A percentile compares a stretch with the other conserved stretches of the same genome.
These are phyloP conservation scores for Scheffersomyces ergatensis DNA, from an alignment of 805 yeast genomes.

Conservation along the genomic window DNA sequence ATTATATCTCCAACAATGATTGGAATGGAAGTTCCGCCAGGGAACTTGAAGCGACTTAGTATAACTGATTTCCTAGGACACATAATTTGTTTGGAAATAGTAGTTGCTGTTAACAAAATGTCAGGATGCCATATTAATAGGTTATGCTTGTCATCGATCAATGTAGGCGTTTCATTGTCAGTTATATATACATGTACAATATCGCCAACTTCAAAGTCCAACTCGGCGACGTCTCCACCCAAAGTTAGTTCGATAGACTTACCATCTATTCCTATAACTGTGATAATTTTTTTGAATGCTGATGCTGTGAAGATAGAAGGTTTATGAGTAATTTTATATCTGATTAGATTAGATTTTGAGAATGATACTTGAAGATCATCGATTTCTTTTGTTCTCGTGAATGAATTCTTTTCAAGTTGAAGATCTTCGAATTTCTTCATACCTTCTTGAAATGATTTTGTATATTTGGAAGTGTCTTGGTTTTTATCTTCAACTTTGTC, in stretches of 20 bases:
- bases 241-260: slow-evolving; percentile 34
- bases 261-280: slow-evolving; percentile 24
- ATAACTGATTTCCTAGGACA: slow-evolving; percentile 76
- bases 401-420: slow-evolving; percentile 3
- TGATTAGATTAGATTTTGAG: slow-evolving; percentile 41
- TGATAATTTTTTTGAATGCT: slow-evolving; percentile 13
- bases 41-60: slow-evolving; percentile 51
- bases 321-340: slow-evolving; percentile 42
- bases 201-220: slow-evolving; percentile 50
- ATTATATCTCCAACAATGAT: slow-evolving; percentile 79
- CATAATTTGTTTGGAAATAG: slow-evolving; percentile 68
- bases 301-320: not conserved
- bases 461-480: slow-evolving; percentile 1
- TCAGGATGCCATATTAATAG: slow-evolving; percentile 86
- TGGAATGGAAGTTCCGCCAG: slow-evolving; percentile 64
- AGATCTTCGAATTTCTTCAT: slow-evolving; percentile 9
- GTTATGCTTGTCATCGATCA: slow-evolving; percentile 57
- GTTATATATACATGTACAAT: slow-evolving; percentile 61
- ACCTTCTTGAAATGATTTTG: slow-evolving; percentile 10
- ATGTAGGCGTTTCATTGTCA: slow-evolving; percentile 28
- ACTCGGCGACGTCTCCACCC: slow-evolving; percentile 58
- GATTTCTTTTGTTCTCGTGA: not conserved
- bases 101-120: slow-evolving; percentile 73
- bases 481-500: not conserved
- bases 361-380: not conserved